A percentile compares a stretch with the other conserved stretches of the same genome.
phyloP scores from a whole-genome alignment of 2,329 filamentous ascomycete genomes.

The Cadophora sp. region DNA sequence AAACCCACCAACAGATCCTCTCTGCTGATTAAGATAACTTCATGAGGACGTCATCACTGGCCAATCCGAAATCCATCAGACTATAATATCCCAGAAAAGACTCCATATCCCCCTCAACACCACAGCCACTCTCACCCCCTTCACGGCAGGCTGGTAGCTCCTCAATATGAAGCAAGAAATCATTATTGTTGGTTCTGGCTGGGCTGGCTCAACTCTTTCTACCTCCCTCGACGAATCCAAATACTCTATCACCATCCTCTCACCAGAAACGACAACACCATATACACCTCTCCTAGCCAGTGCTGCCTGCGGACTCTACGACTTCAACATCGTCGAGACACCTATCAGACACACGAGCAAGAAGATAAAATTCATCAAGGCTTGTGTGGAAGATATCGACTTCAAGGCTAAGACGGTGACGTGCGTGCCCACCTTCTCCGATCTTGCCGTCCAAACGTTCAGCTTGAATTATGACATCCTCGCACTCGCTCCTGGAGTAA shows the following conservation, averaged over 20 bases:
- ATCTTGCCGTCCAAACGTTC: background rate
- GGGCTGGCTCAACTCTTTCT: constrained; percentile 14
- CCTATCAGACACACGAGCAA: constrained; percentile 7
- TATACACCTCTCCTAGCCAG: constrained; percentile 51
- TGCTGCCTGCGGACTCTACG: constrained; percentile 15
- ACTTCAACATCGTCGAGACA: constrained; percentile 15
- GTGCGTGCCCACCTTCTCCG: constrained; percentile 3
- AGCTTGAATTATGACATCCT: constrained; percentile 5
- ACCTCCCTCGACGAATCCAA: constrained; percentile 43
- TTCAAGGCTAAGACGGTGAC: background rate
- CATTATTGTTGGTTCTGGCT: constrained; percentile 47
- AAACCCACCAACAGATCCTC: too few relatives aligned
- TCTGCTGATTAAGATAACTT: background rate
- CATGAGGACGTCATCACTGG: background rate
- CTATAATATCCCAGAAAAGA: background rate
- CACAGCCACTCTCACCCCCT: too few relatives aligned
- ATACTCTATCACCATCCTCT: constrained; percentile 51
- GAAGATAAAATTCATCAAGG: constrained; percentile 13
- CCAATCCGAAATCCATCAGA: background rate
- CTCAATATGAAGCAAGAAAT: constrained; percentile 16
- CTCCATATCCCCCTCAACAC: background rate
- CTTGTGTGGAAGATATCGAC: constrained; percentile 4
- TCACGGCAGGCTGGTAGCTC: background rate
- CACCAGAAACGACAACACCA: constrained; percentile 50
- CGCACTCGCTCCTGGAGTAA: constrained; percentile 5